Evolutionary conservation across 1,284 basidiomycete species (phyloP), one percentile per base, ranked within the genome.

Genomic region (Sporisorium scitamineum): DNA sequence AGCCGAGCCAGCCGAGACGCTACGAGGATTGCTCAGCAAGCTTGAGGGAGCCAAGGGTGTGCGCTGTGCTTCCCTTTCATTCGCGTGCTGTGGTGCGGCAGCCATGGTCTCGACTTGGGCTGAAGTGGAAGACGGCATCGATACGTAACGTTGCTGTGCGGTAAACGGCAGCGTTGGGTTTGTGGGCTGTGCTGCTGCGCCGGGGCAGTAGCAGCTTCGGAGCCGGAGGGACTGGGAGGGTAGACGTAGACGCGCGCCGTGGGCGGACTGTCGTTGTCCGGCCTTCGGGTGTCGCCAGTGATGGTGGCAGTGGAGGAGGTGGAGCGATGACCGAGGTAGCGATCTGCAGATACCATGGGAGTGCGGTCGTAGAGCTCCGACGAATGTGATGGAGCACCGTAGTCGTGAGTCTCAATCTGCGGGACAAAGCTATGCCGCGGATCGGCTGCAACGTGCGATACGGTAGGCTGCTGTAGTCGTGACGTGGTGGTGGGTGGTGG

Each of bases 211-310:
- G 71, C 65, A 2, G 62, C 66, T 37, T 70, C 77, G 1, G 78
- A 80, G 11, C 64, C 67, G 6, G 79, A 76, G 3, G 80, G 80
- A 24, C 76, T 80, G 1, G 80, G 80, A 3, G 80, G 80, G 42
- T 80, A 81, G 37, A 81, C 79, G 53, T 79, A 80, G 60, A 81
- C 79, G 41, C 74, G 78, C 13, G 77, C 77, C 5, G 60, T 61
- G 11, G 54, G 60, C n/a, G 68, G 66, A 44, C 69, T 72, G n/a
- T 61, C 52, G 20, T 8, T 41, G 29, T 29, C 29, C 5, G 8
- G 26, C 11, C 47, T 51, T 11, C 5, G 13, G 7, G 22, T 37
- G 32, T 48, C 26, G 16, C 52, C 62, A 0, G 66, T 61, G 52
- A 73, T 58, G 18, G 76, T 76, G 2, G 70, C 69, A 9, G 63